phyloP scores from a whole-genome alignment of 208 protist genomes.

The Trypanosoma mega region DNA sequence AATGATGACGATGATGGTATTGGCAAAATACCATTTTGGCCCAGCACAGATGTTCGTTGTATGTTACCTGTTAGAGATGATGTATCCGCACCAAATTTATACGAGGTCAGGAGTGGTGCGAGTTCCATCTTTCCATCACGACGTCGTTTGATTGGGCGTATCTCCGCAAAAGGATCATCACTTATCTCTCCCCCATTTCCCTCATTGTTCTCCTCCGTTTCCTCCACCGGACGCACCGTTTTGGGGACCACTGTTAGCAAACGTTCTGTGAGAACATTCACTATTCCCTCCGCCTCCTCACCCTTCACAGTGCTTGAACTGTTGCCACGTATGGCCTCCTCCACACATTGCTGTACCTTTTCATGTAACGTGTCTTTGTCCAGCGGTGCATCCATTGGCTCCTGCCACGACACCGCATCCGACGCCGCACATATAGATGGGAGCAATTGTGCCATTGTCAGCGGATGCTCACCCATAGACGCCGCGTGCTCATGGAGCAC shows the following conservation, averaged over 20 bases:
- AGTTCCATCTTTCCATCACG: too few species aligned
- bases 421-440: slow-evolving; percentile 13
- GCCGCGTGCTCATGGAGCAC: neutral
- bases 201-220: neutral
- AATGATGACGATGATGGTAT: too few species aligned
- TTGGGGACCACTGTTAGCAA: neutral
- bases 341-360: slow-evolving; percentile 7
- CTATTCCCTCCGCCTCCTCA: neutral
- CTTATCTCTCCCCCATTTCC: too few species aligned
- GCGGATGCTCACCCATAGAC: neutral
- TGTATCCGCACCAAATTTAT: too few species aligned
- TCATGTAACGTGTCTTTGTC: slow-evolving; percentile 1
- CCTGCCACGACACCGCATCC: slow-evolving; percentile 1
- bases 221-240: neutral
- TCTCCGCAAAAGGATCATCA: too few species aligned
- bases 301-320: neutral
- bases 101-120: too few species aligned
- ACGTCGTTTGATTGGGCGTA: too few species aligned
- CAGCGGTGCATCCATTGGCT: neutral
- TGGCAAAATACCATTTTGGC: slow-evolving; percentile 18
- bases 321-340: neutral
- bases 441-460: neutral
- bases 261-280: slow-evolving; percentile 2
- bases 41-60: neutral
- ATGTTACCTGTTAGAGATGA: too few species aligned